These are phyloP conservation scores for Russula dissimulans DNA, from an alignment of 768 basidiomycete species.

Conservation along the genomic window DNA sequence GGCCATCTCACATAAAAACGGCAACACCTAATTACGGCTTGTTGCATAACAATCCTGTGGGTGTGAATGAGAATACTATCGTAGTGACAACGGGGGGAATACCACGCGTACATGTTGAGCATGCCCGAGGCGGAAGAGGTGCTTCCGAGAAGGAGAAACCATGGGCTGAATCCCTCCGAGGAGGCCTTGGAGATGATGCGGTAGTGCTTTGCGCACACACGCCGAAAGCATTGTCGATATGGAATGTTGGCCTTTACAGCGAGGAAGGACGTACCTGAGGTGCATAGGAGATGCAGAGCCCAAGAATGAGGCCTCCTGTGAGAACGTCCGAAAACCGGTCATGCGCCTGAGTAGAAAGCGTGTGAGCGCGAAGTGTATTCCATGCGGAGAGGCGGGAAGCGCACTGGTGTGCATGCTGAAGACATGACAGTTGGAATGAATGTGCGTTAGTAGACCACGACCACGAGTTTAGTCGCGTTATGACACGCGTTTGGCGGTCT, in stretches of 20 bases:
- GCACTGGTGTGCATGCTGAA: constrained; percentile 13
- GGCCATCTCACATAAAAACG: constrained; percentile 49
- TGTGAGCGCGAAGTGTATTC: background rate
- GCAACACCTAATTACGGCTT: constrained; percentile 77
- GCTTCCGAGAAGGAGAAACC: constrained; percentile 83
- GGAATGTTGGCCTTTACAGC: background rate
- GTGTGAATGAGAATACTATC: constrained; percentile 14
- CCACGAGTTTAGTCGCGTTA: background rate
- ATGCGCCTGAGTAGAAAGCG: constrained; percentile 9
- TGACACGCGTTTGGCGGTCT: background rate
- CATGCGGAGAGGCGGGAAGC: background rate
- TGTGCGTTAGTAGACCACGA: background rate
- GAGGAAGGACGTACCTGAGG: constrained; percentile 13
- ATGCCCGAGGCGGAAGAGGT: constrained; percentile 75
- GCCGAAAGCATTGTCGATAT: background rate
- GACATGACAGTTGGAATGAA: constrained; percentile 9
- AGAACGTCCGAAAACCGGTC: constrained; percentile 20
- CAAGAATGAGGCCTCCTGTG: constrained; percentile 18
- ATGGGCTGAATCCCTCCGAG: constrained; percentile 85
- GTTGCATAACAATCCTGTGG: constrained; percentile 72
- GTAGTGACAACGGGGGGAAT: background rate
- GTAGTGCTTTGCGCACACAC: constrained; percentile 44
- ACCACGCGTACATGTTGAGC: constrained; percentile 62
- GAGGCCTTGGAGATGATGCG: constrained; percentile 72
- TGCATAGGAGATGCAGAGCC: constrained; percentile 20